phyloP scores from a whole-genome alignment of 2,329 filamentous ascomycete genomes.

The Myriosclerotinia scirpicola region DNA sequence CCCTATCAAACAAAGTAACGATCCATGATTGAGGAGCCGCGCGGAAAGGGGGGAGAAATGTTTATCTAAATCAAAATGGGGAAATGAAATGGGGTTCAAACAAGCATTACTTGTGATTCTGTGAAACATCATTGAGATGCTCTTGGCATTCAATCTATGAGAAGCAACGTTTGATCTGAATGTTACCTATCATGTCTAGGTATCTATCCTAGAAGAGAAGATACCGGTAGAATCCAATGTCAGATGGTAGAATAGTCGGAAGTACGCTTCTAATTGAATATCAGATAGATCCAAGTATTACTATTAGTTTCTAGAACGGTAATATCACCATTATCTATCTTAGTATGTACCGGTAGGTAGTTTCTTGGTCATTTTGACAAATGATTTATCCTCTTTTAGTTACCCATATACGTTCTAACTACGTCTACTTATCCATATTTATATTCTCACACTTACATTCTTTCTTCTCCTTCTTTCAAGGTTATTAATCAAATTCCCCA shows the following conservation, averaged over 20 bases:
- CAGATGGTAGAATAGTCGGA: background rate
- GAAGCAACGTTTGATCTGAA: background rate
- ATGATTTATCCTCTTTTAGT: background rate
- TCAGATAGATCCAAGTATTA: background rate
- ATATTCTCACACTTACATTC: constrained; percentile 2
- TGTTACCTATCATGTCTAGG: background rate
- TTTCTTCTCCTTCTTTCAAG: background rate
- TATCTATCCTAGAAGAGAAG: background rate
- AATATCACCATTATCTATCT: too few species aligned
- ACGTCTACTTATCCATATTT: background rate
- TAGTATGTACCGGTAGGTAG: too few species aligned
- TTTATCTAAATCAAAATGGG: background rate
- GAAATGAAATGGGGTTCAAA: background rate
- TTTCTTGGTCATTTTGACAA: background rate
- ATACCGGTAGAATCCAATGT: background rate
- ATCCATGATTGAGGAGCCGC: constrained; percentile 6
- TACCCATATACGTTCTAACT: background rate
- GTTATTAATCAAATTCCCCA: too few species aligned
- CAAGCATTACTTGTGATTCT: background rate
- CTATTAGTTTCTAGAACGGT: background rate
- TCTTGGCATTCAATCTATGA: constrained; percentile 2
- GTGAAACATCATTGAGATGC: background rate
- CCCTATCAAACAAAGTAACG: background rate
- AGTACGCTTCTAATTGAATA: background rate
- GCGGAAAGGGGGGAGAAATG: background rate